Conservation (phyloP, 176 grass and related monocot species). For the Avena insularis region DNA sequence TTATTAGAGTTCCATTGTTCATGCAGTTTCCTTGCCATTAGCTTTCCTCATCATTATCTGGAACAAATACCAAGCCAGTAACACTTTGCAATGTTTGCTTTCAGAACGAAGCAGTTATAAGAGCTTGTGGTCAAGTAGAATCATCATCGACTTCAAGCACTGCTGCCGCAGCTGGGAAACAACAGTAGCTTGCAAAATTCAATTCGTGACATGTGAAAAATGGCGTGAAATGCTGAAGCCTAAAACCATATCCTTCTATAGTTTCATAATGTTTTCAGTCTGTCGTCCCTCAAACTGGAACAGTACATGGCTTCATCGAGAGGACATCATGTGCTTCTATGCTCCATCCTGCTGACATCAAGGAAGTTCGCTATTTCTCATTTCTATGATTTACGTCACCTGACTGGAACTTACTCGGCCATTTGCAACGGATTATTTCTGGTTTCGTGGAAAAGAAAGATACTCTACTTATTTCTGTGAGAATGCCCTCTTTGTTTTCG, state of each 20-base stretch:
- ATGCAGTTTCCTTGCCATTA: neutral
- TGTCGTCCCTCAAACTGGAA: conserved; percentile 31
- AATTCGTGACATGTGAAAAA: conserved; percentile 1
- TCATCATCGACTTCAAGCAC: conserved; percentile 31
- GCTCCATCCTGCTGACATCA: conserved; percentile 38
- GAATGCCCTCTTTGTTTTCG: neutral
- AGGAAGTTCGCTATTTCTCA: neutral
- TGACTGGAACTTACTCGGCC: neutral
- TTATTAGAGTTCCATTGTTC: neutral
- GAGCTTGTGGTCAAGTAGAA: conserved; percentile 48
- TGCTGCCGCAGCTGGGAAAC: neutral
- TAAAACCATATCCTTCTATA: conserved; percentile 15
- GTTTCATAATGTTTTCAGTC: conserved; percentile 14
- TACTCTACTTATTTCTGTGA: neutral
- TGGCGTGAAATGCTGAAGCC: conserved; percentile 13
- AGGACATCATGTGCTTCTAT: conserved; percentile 39
- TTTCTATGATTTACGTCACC: conserved; percentile 7
- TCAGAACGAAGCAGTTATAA: conserved; percentile 64
- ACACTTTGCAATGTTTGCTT: conserved; percentile 24
- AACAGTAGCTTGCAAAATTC: conserved; percentile 33
- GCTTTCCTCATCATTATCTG: neutral
- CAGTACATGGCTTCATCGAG: conserved; percentile 17
- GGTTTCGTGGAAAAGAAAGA: neutral
- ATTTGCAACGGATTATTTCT: neutral
- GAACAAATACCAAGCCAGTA: neutral